Percentiles rank a stretch among this genome's conserved stretches.
Evolutionary conservation across 352 stramenopile genomes (phyloP).

Genomic region (Phytophthora ramorum): DNA sequence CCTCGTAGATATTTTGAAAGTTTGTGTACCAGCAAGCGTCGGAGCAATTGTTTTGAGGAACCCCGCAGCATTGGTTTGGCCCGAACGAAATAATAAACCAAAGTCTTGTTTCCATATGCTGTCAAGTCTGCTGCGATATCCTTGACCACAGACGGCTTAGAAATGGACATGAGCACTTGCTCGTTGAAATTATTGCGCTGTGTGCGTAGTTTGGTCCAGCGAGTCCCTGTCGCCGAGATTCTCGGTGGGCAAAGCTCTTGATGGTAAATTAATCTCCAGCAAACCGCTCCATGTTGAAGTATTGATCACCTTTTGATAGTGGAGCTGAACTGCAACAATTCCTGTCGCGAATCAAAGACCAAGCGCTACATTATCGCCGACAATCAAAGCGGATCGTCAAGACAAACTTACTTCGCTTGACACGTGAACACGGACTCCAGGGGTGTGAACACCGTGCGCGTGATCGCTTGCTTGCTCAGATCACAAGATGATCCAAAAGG

Average conservation of each 20-base stretch:
- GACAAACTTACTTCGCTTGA: background rate
- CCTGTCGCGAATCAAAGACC: background rate
- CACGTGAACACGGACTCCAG: no score
- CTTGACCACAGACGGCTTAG: background rate
- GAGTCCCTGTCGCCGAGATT: no score
- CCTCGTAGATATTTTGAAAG: slow-evolving; percentile 27
- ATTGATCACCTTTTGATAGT: no score
- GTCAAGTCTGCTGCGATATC: background rate
- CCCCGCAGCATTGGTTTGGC: background rate
- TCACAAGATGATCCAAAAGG: background rate
- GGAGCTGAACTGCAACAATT: no score
- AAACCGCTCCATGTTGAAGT: no score
- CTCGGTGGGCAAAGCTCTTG: no score
- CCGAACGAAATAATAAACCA: background rate
- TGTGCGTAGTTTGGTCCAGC: no score
- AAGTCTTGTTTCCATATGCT: background rate
- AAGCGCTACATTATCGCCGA: background rate
- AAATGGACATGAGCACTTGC: background rate
- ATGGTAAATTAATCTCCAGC: no score
- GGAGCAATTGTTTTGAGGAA: background rate
- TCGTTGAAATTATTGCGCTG: no score
- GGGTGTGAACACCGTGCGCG: background rate
- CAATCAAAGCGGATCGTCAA: background rate
- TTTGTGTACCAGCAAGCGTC: background rate
- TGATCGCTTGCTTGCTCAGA: background rate